Conservation (phyloP, 2,329 filamentous ascomycete genomes). For the Lachnellula cervina region DNA sequence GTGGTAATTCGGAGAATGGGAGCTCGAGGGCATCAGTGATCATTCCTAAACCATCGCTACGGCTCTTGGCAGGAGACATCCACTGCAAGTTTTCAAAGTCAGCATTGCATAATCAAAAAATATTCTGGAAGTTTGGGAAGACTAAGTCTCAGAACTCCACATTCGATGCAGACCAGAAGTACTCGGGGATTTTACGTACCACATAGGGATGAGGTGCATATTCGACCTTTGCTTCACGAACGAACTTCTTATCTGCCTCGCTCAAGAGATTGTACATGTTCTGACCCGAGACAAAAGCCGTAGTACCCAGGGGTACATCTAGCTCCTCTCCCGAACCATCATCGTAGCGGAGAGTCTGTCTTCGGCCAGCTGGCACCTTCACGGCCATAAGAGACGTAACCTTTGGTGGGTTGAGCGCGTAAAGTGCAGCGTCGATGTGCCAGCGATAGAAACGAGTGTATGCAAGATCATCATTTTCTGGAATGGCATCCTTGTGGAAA, state of each 20-base stretch:
- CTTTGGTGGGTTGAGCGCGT: constrained; percentile 67
- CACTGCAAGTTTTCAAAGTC: constrained; percentile 37
- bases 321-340: constrained; percentile 64
- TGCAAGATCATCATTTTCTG: constrained; percentile 54
- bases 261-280: constrained; percentile 65
- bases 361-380: constrained; percentile 61
- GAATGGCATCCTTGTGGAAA: constrained; percentile 64
- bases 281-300: constrained; percentile 68
- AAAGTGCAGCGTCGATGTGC: constrained; percentile 77
- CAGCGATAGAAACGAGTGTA: constrained; percentile 66
- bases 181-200: neutral
- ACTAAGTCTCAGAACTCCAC: no score
- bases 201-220: constrained; percentile 78
- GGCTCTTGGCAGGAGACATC: constrained; percentile 67
- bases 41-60: constrained; percentile 66
- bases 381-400: constrained; percentile 71
- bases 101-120: no score
- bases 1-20: constrained; percentile 53
- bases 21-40: constrained; percentile 63
- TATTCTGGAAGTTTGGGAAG: no score
- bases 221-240: constrained; percentile 60
- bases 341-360: constrained; percentile 67
- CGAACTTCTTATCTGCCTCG: constrained; percentile 62
- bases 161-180: no score
- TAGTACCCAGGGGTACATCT: constrained; percentile 67